phyloP scores from a whole-genome alignment of 768 basidiomycete species.

The Pleurotus platypus region DNA sequence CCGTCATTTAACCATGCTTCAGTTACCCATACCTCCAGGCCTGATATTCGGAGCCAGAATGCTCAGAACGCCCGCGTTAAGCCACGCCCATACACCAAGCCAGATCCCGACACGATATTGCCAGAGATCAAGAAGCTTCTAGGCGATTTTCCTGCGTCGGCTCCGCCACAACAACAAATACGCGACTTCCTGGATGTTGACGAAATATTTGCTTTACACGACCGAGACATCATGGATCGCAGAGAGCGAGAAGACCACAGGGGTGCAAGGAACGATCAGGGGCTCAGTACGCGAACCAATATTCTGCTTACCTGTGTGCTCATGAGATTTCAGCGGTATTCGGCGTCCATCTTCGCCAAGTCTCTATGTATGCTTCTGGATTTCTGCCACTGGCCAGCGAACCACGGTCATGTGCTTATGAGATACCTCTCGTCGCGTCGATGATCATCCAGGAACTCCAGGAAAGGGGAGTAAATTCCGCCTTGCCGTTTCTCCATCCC shows the following conservation, averaged over 20 bases:
- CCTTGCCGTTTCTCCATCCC: background rate
- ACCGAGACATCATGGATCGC: conserved; percentile 2
- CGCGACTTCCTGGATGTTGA: conserved; percentile 5
- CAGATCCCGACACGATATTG: background rate
- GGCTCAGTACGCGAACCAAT: background rate
- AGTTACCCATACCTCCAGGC: no score
- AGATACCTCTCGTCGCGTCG: background rate
- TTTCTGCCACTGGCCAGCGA: background rate
- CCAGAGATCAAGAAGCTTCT: background rate
- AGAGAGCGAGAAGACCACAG: background rate
- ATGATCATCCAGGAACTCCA: background rate
- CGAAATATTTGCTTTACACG: background rate
- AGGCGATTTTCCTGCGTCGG: background rate
- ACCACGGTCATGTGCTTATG: background rate
- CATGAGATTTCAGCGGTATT: background rate
- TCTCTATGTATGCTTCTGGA: conserved; percentile 3
- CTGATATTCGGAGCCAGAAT: no score
- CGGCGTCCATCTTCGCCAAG: background rate
- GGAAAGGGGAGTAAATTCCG: background rate
- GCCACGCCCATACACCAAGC: background rate
- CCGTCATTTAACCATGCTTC: no score
- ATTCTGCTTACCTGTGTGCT: background rate
- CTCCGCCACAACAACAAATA: background rate
- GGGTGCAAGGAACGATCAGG: background rate
- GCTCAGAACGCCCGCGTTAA: no score